These are phyloP conservation scores for Chiua sp. DNA, from an alignment of 1,284 basidiomycete species.

Conservation along the genomic window DNA sequence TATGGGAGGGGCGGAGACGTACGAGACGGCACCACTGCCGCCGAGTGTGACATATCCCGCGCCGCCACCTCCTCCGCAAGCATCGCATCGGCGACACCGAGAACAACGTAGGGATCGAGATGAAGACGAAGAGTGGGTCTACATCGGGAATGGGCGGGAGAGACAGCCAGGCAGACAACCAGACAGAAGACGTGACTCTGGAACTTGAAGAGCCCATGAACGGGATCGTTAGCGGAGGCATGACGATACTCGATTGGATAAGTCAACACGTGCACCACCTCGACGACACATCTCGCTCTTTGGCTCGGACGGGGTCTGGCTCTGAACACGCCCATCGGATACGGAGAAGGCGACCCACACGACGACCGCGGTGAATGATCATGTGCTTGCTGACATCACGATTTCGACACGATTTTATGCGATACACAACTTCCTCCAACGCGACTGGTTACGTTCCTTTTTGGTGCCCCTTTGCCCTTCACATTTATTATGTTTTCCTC, in stretches of 20 bases:
- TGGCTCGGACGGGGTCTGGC: slow-evolving; percentile 34
- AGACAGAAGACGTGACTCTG: neutral
- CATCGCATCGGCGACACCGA: slow-evolving; percentile 27
- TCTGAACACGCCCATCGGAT: neutral
- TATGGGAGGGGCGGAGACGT: slow-evolving; percentile 7
- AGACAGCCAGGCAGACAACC: too few species aligned
- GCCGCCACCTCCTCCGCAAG: slow-evolving; percentile 33
- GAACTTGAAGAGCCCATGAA: neutral
- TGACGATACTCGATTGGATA: slow-evolving; percentile 9
- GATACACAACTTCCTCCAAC: too few species aligned
- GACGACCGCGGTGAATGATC: too few species aligned
- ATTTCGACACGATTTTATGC: too few species aligned
- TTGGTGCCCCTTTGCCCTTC: too few species aligned
- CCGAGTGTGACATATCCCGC: slow-evolving; percentile 36
- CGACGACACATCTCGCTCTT: slow-evolving; percentile 38
- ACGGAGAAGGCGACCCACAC: too few species aligned
- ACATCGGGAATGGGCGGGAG: neutral
- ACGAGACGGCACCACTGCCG: slow-evolving; percentile 41
- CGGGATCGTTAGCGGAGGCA: neutral
- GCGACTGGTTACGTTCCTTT: too few species aligned
- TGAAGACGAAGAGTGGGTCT: neutral
- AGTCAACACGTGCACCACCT: slow-evolving; percentile 26
- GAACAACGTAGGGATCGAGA: slow-evolving; percentile 8
- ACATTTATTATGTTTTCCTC: too few species aligned
- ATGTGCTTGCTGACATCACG: too few species aligned